These are phyloP conservation scores for Asclepias syriaca DNA, from an alignment of 257 asterid genomes.

Conservation along the genomic window DNA sequence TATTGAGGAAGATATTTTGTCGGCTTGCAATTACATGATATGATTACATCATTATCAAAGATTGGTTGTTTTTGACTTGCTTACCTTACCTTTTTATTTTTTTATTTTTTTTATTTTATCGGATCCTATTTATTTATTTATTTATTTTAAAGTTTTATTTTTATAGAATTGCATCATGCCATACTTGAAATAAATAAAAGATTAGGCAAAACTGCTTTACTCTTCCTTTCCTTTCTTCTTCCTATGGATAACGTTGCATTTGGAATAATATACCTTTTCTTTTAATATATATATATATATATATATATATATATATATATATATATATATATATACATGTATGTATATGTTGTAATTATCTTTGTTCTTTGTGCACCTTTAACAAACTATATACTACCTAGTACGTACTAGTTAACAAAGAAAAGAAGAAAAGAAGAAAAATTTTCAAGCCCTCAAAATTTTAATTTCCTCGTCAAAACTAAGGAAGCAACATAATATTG, in stretches of 20 bases:
- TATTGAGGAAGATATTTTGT: constrained; percentile 29
- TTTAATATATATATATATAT: too few species aligned
- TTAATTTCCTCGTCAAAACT: background rate
- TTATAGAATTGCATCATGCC: constrained; percentile 22
- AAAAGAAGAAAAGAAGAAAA: too few species aligned
- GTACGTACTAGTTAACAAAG: too few species aligned
- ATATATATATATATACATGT: too few species aligned
- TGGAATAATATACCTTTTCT: constrained; percentile 27
- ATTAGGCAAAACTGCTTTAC: constrained; percentile 22
- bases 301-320: too few species aligned
- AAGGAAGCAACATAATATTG: constrained; percentile 2
- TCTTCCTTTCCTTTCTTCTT: constrained; percentile 1
- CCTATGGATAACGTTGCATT: constrained; percentile 28
- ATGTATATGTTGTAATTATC: background rate
- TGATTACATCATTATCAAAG: constrained; percentile 23
- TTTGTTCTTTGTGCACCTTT: constrained; percentile 31
- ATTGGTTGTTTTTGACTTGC: constrained; percentile 39
- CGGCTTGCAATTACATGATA: constrained; percentile 15
- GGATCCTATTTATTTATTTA: too few species aligned
- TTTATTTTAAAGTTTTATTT: too few species aligned
- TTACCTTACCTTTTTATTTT: constrained; percentile 22
- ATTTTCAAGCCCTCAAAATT: background rate
- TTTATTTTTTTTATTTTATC: too few species aligned
- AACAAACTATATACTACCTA: constrained; percentile 31
- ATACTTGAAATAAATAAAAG: background rate